Conservation (phyloP, 129 eudicot species). For the Tagetes patula region DNA sequence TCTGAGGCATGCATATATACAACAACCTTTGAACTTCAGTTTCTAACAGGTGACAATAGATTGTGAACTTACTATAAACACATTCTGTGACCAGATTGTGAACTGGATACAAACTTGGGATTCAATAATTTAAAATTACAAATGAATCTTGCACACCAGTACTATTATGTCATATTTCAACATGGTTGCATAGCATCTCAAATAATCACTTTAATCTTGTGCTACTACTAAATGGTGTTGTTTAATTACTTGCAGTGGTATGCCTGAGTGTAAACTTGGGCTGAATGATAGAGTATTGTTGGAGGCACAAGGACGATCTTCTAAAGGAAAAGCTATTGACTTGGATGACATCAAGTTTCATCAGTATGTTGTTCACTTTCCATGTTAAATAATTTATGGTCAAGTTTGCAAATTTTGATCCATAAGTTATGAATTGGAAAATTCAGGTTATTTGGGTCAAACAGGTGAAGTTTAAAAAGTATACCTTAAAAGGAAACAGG, state of each 20-base stretch:
- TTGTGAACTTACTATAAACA: background rate
- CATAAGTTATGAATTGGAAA: background rate
- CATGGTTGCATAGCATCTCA: slow-evolving; percentile 10
- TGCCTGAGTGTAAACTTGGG: slow-evolving; percentile 99
- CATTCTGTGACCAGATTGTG: background rate
- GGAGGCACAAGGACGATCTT: slow-evolving; percentile 93
- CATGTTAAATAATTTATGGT: background rate
- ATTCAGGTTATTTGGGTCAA: background rate
- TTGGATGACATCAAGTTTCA: slow-evolving; percentile 93
- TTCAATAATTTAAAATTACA: background rate
- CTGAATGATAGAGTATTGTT: slow-evolving; percentile 85
- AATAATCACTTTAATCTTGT: slow-evolving; percentile 10
- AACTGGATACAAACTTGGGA: background rate
- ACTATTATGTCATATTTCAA: background rate
- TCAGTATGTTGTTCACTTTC: slow-evolving; percentile 55
- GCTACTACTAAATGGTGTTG: slow-evolving; percentile 6
- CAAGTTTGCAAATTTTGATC: background rate
- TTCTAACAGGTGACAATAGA: background rate
- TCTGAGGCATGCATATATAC: background rate
- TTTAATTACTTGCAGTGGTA: slow-evolving; percentile 70
- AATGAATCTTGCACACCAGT: background rate
- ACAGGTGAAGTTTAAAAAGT: background rate
- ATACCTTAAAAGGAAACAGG: background rate
- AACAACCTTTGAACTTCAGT: background rate
- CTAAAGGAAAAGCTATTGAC: slow-evolving; percentile 93